Conservation (phyloP, 2,329 filamentous ascomycete genomes). For the Monosporascus sp. region DNA sequence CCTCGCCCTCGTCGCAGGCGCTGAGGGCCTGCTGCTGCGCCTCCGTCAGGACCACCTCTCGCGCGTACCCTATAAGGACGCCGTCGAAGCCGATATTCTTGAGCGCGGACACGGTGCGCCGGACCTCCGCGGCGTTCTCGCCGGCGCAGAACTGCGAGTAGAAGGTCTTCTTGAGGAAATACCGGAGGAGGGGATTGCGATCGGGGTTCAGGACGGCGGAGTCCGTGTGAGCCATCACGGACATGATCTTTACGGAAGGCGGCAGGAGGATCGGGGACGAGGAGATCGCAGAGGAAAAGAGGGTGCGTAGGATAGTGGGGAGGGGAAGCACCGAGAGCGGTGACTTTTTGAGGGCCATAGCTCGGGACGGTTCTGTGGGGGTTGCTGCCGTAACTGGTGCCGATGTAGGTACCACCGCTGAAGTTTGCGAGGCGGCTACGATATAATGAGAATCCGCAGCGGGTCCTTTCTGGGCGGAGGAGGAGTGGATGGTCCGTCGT, state of each 20-base stretch:
- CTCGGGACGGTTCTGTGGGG: not conserved
- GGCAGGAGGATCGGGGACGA: constrained; percentile 64
- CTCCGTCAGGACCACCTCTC: constrained; percentile 68
- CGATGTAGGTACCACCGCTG: constrained; percentile 7
- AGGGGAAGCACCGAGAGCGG: constrained; percentile 63
- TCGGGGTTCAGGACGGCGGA: constrained; percentile 67
- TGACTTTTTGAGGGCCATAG: constrained; percentile 14
- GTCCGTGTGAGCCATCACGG: constrained; percentile 62
- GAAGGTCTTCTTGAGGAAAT: constrained; percentile 72
- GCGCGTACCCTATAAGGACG: constrained; percentile 79
- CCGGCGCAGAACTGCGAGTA: constrained; percentile 91
- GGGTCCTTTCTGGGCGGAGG: constrained; percentile 14
- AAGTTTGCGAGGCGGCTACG: constrained; percentile 9
- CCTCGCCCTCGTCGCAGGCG: constrained; percentile 38
- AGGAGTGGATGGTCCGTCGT: constrained; percentile 19
- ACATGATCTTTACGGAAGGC: constrained; percentile 65
- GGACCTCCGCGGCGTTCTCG: constrained; percentile 64
- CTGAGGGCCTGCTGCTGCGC: constrained; percentile 41
- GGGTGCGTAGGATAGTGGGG: constrained; percentile 60
- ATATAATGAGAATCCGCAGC: constrained; percentile 11
- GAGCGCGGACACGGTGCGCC: constrained; percentile 56
- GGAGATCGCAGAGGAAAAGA: constrained; percentile 64
- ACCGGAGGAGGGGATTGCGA: constrained; percentile 64
- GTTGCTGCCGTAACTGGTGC: constrained; percentile 5
- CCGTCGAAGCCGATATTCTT: constrained; percentile 74